Evolutionary conservation across 139 green algal genomes (phyloP).

Genomic region (Dunaliella sp.): DNA sequence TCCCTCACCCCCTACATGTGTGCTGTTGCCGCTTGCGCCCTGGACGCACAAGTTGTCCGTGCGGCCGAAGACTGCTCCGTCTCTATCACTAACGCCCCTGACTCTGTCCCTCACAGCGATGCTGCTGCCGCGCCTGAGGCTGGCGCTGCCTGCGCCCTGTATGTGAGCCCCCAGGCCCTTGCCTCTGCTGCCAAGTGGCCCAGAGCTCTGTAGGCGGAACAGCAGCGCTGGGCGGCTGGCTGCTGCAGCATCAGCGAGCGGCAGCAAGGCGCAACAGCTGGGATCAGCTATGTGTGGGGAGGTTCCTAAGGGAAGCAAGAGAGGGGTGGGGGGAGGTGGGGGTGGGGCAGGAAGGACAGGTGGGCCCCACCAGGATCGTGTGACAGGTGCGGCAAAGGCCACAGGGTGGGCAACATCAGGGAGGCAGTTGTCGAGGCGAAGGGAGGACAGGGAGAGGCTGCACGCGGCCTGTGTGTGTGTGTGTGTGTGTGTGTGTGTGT

Average conservation of each 20-base stretch:
- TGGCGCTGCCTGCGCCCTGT: no score
- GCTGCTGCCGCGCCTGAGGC: no score
- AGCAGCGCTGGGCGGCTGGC: neutral
- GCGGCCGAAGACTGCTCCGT: no score
- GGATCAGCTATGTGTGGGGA: neutral
- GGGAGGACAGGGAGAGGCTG: slow-evolving; percentile 33
- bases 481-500: neutral
- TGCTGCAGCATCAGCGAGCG: neutral
- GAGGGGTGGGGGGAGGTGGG: no score
- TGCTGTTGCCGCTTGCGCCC: no score
- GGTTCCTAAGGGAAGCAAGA: no score
- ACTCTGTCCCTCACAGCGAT: no score
- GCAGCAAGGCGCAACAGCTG: neutral
- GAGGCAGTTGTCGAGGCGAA: slow-evolving; percentile 72
- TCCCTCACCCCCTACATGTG: no score
- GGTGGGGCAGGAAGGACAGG: neutral
- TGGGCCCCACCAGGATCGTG: slow-evolving; percentile 31
- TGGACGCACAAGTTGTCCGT: no score
- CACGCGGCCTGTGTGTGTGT: slow-evolving; percentile 3
- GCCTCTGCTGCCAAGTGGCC: neutral
- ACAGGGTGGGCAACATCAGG: slow-evolving; percentile 51
- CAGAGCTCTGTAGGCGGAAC: no score
- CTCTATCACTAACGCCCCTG: no score
- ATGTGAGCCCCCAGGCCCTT: neutral
- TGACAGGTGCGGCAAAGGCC: slow-evolving; percentile 47